Evolutionary conservation across 2,329 filamentous ascomycete species (phyloP).

Genomic region (Botrytis elliptica): DNA sequence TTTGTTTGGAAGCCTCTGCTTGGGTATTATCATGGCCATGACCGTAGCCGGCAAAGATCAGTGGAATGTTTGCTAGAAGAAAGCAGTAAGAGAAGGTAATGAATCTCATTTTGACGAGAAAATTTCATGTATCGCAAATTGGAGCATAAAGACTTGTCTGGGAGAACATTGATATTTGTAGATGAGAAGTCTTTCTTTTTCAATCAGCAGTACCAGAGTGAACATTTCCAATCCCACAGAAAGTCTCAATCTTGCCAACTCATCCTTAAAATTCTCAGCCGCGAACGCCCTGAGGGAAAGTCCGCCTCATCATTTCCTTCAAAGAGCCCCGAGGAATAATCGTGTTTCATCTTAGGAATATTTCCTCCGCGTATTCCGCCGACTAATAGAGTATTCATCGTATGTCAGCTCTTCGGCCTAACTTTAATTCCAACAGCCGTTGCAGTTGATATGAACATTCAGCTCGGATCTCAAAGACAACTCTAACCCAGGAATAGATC

Average conservation of each 20-base stretch:
- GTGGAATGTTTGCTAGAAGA: background rate
- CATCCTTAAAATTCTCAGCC: background rate
- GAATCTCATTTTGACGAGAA: constrained; percentile 1
- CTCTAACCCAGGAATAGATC: background rate
- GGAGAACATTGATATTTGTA: background rate
- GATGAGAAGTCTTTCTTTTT: background rate
- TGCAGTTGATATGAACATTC: background rate
- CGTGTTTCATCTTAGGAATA: background rate
- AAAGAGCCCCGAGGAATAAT: background rate
- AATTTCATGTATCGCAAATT: background rate
- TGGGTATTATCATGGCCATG: background rate
- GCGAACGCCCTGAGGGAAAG: background rate
- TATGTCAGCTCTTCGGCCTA: background rate
- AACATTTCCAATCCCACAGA: too few relatives aligned
- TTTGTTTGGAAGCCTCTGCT: background rate
- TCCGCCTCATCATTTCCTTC: background rate
- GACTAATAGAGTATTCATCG: too few relatives aligned
- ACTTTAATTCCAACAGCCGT: background rate
- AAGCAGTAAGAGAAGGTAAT: background rate
- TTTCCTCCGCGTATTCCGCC: background rate
- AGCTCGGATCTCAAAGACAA: background rate
- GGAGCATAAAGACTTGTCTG: background rate
- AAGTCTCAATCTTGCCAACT: too few relatives aligned
- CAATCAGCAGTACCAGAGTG: too few relatives aligned
- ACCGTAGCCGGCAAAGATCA: background rate